These are phyloP conservation scores for Diaporthe nobilis DNA, from an alignment of 2,329 filamentous ascomycete genomes.

Conservation along the genomic window DNA sequence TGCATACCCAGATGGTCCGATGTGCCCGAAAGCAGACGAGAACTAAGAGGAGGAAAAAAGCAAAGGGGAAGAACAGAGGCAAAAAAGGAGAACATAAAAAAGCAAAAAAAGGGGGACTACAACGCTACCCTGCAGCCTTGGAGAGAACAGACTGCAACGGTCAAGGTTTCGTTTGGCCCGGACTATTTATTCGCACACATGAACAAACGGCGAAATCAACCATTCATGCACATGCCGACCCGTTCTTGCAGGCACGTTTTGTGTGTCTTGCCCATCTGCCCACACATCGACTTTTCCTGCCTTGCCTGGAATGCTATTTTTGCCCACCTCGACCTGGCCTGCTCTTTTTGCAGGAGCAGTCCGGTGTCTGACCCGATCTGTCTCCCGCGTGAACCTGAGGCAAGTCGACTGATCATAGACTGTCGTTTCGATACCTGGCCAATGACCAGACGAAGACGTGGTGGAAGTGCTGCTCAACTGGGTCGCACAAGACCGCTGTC, in stretches of 20 bases:
- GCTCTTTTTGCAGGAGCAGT: background rate
- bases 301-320: slow-evolving; percentile 2
- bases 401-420: slow-evolving; percentile 24
- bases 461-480: background rate
- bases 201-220: slow-evolving; percentile 6
- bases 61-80: background rate
- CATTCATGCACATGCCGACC: slow-evolving; percentile 31
- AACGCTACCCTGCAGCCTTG: slow-evolving; percentile 19
- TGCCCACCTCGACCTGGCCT: slow-evolving; percentile 3
- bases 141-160: slow-evolving; percentile 26
- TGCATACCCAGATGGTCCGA: slow-evolving; percentile 17
- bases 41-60: background rate
- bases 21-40: slow-evolving; percentile 15
- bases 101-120: slow-evolving; percentile 5
- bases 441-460: background rate
- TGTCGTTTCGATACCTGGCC: background rate
- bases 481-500: slow-evolving; percentile 27
- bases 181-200: slow-evolving; percentile 9
- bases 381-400: background rate
- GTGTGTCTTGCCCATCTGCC: slow-evolving; percentile 15
- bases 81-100: slow-evolving; percentile 1
- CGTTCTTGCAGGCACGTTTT: slow-evolving; percentile 22
- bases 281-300: slow-evolving; percentile 8
- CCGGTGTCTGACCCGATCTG: slow-evolving; percentile 5
- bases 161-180: slow-evolving; percentile 20